Evolutionary conservation across 768 basidiomycete species (phyloP), one percentile per base, ranked within the genome.

Genomic region (Lactifluus pinguis): DNA sequence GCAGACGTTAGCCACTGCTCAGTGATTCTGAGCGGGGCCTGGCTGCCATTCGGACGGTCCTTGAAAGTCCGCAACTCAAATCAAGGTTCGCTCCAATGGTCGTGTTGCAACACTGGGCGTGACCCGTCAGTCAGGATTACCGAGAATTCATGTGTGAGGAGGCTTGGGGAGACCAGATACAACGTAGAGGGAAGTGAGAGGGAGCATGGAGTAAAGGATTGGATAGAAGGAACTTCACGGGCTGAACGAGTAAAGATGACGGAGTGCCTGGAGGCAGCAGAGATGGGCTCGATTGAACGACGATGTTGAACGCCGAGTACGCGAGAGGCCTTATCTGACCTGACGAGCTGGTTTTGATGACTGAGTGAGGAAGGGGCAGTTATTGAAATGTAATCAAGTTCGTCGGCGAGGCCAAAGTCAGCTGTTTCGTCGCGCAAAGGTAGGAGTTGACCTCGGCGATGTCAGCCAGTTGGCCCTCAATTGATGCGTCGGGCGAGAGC

Each of bases 161-260:
- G 86, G 86, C 72, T 94, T 94, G n/a, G 91, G 89, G 34, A 95
- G 80, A 11, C 93, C 92, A 1, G 89, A 90, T 36, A 92, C 89
- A 67, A 92, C 86, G 72, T 92, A 92, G 66, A 92, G 83, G 36
- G 87, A 89, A 1, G 89, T 85, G 63, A 92, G 82, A 32, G 89
- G 88, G 52, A 86, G 77, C 30, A 86, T 83, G 13, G 86, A 10
- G 77, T 75, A 67, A 83, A 80, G 17, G 87, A 82, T 14, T 83
- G 76, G 45, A 81, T 74, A 1, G 83, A 77, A 52, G 84, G 76
- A 5, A 78, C 72, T 19, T 83, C 82, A 57, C 80, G 78, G 48
- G 77, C 79, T 19, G 85, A 87, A 68, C 82, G 85, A 57, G 85
- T 87, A 21, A 89, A 90, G 59, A 89, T 83, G 65, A 92, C 80